Evolutionary conservation across 1,284 basidiomycete genomes (phyloP), one percentile per base, ranked within the genome.

Genomic region (Coniferiporia weirii): DNA sequence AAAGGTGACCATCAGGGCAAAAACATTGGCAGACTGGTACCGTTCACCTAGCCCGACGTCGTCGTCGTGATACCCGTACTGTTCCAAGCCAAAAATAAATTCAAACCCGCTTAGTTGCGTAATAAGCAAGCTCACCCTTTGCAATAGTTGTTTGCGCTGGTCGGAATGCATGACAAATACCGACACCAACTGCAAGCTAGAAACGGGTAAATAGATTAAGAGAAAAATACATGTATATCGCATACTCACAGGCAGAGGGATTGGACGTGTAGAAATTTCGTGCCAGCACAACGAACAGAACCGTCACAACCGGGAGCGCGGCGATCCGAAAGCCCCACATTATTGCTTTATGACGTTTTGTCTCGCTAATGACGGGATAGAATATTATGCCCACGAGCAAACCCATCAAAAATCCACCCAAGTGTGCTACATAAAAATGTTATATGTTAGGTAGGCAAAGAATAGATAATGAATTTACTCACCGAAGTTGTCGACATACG

Each of bases 241-340:
- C 5, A 10, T 17, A 73, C 80, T 19, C 68, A 89, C 89, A 87
- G 49, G 85, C 84, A 68, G 87, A 89, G 15, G 91, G 91, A 68
- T 93, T 81, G 44, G 83, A 84, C 2, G 83, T 93, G 69, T 95
- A 97, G 72, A 98, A 98, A 72, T 98, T 98, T 63, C 85, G 80
- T 35, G 82, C 82, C 40, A 98, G 79, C 3, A 94, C 79, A 22
- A 95, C 88, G 64, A 90, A 96, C 35, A 96, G 80, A 32, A 95
- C 74, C 20, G 96, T 72, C 2, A 87, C 81, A 45, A 96, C 65
- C 0, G 87, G 87, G 35, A 93, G 76, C 0, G 92, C 91, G 35
- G 85, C 73, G 13, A 92, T 65, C 57, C 95, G 84, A 66, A 90
- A 81, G 38, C 67, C 74, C 85, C 90, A 93, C 65, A 89, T 84